Evolutionary conservation across 306 rosid genomes (phyloP), one percentile per base, ranked within the genome.

Genomic region (Parietaria judaica): DNA sequence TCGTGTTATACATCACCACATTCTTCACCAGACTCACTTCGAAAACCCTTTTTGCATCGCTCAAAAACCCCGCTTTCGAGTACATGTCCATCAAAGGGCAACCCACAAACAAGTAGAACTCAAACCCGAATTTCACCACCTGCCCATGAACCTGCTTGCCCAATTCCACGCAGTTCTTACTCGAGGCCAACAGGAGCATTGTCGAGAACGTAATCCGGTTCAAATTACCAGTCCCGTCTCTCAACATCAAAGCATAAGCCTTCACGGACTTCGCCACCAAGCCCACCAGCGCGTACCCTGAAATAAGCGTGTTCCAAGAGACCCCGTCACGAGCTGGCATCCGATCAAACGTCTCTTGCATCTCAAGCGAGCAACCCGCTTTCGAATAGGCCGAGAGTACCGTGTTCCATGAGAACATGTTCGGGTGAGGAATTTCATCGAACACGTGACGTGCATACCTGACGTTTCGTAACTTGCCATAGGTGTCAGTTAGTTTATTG

Each of bases 51-150:
- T 71, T 81, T 1, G 96, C 96, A 65, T 79, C 86, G 68, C 37
- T 41, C 49, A 91, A 68, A 8, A 71, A 13, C 16, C 89, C 91
- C 12, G 66, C 68, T 71, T 83, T 91, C 0, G 89, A 72, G 74
- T 87, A 91, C 96, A 91, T 87, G 67, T 81, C 89, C 51, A 91
- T 80, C 74, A 91, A 71, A 50, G 97, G 96, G 71, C 96, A 80
- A 46, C 88, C 96, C 45, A 91, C 95, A 68, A 85, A 85, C 66
- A 80, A 76, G 74, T 80, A 78, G 0, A 73, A 71, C 75, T 64
- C 77, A 6, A 83, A 90, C 70, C 97, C 96, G 59, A 87, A 85
- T 70, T 81, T 85, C 69, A 80, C 71, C 14, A 91, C 63, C 46
- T 91, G 91, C 66, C 83, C 95, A 56, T 87, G 96, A 71, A 91